Percentiles rank a stretch among this genome's conserved stretches.
Conservation (phyloP, 2,329 filamentous ascomycete genomes). For the Pleurostoma richardsiae region DNA sequence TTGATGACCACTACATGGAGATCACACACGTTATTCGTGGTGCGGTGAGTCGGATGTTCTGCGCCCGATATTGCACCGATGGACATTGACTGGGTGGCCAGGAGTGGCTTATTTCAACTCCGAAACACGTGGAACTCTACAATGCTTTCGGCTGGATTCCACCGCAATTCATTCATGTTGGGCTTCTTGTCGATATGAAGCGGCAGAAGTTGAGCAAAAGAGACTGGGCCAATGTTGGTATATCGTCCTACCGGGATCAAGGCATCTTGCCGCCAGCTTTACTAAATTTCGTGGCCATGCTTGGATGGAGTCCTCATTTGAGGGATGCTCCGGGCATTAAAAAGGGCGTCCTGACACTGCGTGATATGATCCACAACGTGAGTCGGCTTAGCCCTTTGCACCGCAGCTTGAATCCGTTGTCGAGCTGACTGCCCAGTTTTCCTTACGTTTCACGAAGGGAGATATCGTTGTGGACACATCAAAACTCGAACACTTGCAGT, state of each 20-base stretch:
- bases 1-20: constrained; percentile 92
- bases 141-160: constrained; percentile 69
- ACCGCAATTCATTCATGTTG: constrained; percentile 76
- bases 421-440: constrained; percentile 51
- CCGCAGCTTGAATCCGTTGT: background rate
- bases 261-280: constrained; percentile 44
- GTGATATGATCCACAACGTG: constrained; percentile 66
- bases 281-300: constrained; percentile 78
- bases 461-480: constrained; percentile 77
- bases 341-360: constrained; percentile 66
- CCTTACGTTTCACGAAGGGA: constrained; percentile 83
- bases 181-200: constrained; percentile 64
- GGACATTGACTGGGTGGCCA: constrained; percentile 19
- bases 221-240: constrained; percentile 46
- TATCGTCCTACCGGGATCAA: constrained; percentile 43
- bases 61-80: background rate
- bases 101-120: constrained; percentile 96
- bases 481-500: constrained; percentile 76
- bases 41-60: constrained; percentile 49
- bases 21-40: constrained; percentile 95
- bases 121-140: constrained; percentile 67
- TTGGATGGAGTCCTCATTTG: constrained; percentile 73
- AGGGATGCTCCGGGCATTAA: constrained; percentile 25
- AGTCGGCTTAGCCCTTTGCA: constrained; percentile 19
- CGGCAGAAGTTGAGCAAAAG: constrained; percentile 84